Evolutionary conservation across 2,329 filamentous ascomycete genomes (phyloP), one percentile per base, ranked within the genome.

Genomic region (Colletotrichum lentis): DNA sequence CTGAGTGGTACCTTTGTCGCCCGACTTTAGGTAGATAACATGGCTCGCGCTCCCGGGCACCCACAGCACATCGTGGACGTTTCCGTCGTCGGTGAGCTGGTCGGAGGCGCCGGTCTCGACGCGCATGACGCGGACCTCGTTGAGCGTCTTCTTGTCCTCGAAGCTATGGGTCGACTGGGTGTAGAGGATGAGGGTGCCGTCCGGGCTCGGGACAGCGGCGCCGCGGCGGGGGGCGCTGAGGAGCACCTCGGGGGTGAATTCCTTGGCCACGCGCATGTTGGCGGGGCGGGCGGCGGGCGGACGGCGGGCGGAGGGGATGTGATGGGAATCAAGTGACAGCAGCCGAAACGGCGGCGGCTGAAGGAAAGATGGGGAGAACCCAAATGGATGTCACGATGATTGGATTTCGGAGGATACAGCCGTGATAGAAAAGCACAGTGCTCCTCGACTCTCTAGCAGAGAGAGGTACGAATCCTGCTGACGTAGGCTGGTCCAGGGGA

Each of bases 111-210:
- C 76, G 1, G 73, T 75, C 10, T 72, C 65, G 7, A 82, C 71
- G 39, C 78, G 63, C 63, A 81, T 72, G 22, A 81, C 68, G 12
- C 76, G 73, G 50, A 80, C 71, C 62, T 80, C 76, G 20, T 75
- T 77, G 3, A 66, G 60, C 18, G 73, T 75, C 50, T 75, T 77
- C 37, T 74, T 77, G 16, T 73, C 72, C 41, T 71, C 74, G 56
- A 81, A 76, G 37, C 74, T 72, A 67, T 83, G 77, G 31, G 76
- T 77, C 6, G 78, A 77, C 53, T 83, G 72, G 20, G 79, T 80
- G 72, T 79, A 80, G 47, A 84, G 73, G 8, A 80, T 76, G 14
- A 79, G 77, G 5, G 80, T 76, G 62, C 81, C 80, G 63, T 78
- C 77, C 24, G 77, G 73, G 62, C 79, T 81, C 10, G 80, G 79